Evolutionary conservation across 805 yeast species (phyloP).

Genomic region (Sugiyamaella marilandica): DNA sequence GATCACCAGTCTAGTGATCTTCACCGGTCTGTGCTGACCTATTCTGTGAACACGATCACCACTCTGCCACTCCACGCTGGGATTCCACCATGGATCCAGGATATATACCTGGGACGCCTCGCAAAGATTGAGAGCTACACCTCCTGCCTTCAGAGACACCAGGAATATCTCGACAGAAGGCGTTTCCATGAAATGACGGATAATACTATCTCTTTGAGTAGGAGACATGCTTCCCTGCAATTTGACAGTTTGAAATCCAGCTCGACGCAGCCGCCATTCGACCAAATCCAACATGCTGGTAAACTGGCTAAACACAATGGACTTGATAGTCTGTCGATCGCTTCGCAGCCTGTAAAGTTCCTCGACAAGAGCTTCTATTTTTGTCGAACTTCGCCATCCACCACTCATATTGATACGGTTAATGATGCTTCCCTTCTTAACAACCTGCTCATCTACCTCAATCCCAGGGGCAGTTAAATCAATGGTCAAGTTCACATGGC

Average conservation of each 20-base stretch:
- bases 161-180: constrained; percentile 88
- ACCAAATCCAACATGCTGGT: constrained; percentile 94
- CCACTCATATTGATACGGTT: constrained; percentile 77
- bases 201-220: constrained; percentile 85
- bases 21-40: constrained; percentile 92
- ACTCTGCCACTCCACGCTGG: constrained; percentile 96
- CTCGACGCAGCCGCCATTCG: constrained; percentile 91
- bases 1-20: constrained; percentile 86
- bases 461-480: constrained; percentile 84
- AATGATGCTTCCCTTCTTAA: constrained; percentile 62
- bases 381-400: constrained; percentile 93
- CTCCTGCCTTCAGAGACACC: constrained; percentile 96
- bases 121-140: constrained; percentile 92
- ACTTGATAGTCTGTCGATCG: constrained; percentile 82
- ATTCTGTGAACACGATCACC: constrained; percentile 98
- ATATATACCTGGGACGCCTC: constrained; percentile 96
- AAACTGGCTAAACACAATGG: constrained; percentile 95
- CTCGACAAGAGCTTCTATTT: constrained; percentile 93
- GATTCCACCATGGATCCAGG: constrained; percentile 99
- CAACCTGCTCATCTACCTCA: constrained; percentile 49
- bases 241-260: constrained; percentile 92
- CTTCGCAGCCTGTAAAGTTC: constrained; percentile 83
- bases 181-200: constrained; percentile 86
- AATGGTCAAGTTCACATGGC: constrained; percentile 88
- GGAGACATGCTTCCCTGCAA: constrained; percentile 98